Percentiles rank a stretch among this genome's conserved stretches.
phyloP scores from a whole-genome alignment of 1,139 yeast species.

The Spencermartinsiella ligniputridi region DNA sequence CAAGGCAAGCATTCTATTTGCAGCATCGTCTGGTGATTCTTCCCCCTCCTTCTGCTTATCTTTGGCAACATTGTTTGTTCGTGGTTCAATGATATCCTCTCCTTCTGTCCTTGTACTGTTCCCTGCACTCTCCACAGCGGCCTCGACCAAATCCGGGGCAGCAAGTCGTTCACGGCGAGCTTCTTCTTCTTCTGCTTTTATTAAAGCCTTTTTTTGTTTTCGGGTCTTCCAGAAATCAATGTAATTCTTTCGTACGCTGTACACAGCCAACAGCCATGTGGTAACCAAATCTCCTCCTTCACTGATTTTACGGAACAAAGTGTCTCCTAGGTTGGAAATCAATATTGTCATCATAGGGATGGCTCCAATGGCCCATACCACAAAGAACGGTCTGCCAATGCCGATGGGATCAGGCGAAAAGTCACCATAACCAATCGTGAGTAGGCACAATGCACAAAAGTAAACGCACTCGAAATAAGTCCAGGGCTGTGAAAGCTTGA shows the following conservation, averaged over 20 bases:
- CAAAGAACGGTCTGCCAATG: slow-evolving; percentile 69
- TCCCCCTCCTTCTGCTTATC: background rate
- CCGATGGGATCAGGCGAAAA: slow-evolving; percentile 50
- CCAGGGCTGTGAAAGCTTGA: slow-evolving; percentile 52
- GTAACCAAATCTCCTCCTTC: slow-evolving; percentile 16
- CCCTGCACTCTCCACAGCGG: background rate
- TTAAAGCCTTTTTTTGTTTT: slow-evolving; percentile 19
- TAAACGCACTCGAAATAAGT: slow-evolving; percentile 62
- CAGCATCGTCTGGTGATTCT: slow-evolving; percentile 12
- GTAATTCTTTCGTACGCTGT: slow-evolving; percentile 14
- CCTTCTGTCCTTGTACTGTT: background rate
- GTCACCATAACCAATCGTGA: slow-evolving; percentile 86
- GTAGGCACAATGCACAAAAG: slow-evolving; percentile 66
- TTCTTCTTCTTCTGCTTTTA: slow-evolving; percentile 10
- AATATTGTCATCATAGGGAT: slow-evolving; percentile 84
- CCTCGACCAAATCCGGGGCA: background rate
- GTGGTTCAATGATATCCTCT: background rate
- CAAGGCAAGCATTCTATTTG: slow-evolving; percentile 26
- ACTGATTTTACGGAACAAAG: slow-evolving; percentile 37
- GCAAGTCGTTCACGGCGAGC: background rate
- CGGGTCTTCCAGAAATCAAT: slow-evolving; percentile 13
- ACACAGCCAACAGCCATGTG: slow-evolving; percentile 16
- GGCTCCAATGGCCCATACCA: slow-evolving; percentile 74
- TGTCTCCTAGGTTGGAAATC: slow-evolving; percentile 67
- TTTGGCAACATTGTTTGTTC: background rate